These are phyloP conservation scores for Monosporascus sp. DNA, from an alignment of 2,329 filamentous ascomycete genomes.

Conservation along the genomic window DNA sequence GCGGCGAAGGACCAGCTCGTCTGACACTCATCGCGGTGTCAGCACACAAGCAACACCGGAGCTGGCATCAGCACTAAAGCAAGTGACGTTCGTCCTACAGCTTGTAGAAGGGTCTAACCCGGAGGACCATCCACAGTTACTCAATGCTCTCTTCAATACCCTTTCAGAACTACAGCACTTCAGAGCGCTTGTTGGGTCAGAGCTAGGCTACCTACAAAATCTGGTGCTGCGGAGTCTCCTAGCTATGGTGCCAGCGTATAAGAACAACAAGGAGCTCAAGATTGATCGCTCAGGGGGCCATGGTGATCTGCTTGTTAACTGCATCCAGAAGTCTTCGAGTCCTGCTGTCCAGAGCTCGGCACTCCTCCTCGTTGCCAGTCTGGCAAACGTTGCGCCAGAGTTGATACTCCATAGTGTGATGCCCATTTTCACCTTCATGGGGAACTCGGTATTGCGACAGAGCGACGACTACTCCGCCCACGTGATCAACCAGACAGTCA, in stretches of 20 bases:
- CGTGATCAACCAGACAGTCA: slow-evolving; percentile 92
- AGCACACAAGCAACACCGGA: slow-evolving; percentile 59
- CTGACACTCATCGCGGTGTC: slow-evolving; percentile 56
- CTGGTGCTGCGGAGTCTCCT: slow-evolving; percentile 77
- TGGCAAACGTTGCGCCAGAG: slow-evolving; percentile 85
- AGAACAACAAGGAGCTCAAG: slow-evolving; percentile 52
- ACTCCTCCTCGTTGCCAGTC: slow-evolving; percentile 76
- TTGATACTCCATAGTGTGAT: slow-evolving; percentile 94
- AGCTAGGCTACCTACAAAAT: slow-evolving; percentile 85
- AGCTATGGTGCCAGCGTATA: slow-evolving; percentile 76
- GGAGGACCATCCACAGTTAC: slow-evolving; percentile 67
- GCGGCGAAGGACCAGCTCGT: slow-evolving; percentile 71
- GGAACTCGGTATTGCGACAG: slow-evolving; percentile 82
- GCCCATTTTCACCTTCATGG: slow-evolving; percentile 99
- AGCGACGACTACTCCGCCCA: slow-evolving; percentile 96
- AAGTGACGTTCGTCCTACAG: slow-evolving; percentile 82
- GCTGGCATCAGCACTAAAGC: slow-evolving; percentile 62
- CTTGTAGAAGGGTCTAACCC: slow-evolving; percentile 77
- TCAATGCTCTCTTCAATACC: slow-evolving; percentile 74
- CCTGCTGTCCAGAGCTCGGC: slow-evolving; percentile 92
- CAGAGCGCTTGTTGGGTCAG: slow-evolving; percentile 73
- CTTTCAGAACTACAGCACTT: slow-evolving; percentile 86
- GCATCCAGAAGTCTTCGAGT: slow-evolving; percentile 84
- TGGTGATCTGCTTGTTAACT: slow-evolving; percentile 87
- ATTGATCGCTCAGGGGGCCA: slow-evolving; percentile 78